Percentiles rank a stretch among this genome's conserved stretches.
Conservation (phyloP, 2,329 filamentous ascomycete species). For the Fusarium luffae region DNA sequence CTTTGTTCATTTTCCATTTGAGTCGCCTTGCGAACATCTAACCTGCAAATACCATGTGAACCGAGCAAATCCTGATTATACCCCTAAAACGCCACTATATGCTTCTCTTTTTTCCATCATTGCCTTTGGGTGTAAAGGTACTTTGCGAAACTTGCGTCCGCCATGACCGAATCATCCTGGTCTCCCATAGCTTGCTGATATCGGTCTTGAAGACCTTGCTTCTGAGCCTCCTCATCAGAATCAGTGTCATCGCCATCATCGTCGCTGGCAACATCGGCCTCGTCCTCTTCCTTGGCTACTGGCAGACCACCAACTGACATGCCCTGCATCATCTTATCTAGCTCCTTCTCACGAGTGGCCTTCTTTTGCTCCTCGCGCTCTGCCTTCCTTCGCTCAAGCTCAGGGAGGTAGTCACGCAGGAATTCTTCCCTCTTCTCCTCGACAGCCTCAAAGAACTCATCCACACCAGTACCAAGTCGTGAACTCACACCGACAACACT, state of each 20-base stretch:
- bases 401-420: conserved; percentile 88
- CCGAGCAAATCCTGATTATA: conserved; percentile 21
- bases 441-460: conserved; percentile 93
- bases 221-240: conserved; percentile 68
- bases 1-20: conserved; percentile 19
- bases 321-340: conserved; percentile 94
- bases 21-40: conserved; percentile 41
- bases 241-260: conserved; percentile 66
- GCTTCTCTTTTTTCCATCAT: conserved; percentile 34
- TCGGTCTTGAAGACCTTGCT: conserved; percentile 75
- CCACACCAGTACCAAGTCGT: conserved; percentile 90
- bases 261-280: conserved; percentile 67
- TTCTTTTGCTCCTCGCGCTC: conserved; percentile 82
- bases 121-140: conserved; percentile 62
- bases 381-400: conserved; percentile 81
- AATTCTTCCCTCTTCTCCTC: conserved; percentile 90
- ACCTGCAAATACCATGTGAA: conserved; percentile 29
- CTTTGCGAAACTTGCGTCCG: conserved; percentile 72
- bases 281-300: conserved; percentile 56
- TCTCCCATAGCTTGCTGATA: conserved; percentile 81
- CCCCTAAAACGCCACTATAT: conserved; percentile 41
- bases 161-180: conserved; percentile 61
- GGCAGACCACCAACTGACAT: conserved; percentile 68
- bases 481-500: conserved; percentile 93
- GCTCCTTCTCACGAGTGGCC: conserved; percentile 78